phyloP scores from a whole-genome alignment of 2,329 filamentous ascomycete genomes.

The Fragosphaeria purpurea region DNA sequence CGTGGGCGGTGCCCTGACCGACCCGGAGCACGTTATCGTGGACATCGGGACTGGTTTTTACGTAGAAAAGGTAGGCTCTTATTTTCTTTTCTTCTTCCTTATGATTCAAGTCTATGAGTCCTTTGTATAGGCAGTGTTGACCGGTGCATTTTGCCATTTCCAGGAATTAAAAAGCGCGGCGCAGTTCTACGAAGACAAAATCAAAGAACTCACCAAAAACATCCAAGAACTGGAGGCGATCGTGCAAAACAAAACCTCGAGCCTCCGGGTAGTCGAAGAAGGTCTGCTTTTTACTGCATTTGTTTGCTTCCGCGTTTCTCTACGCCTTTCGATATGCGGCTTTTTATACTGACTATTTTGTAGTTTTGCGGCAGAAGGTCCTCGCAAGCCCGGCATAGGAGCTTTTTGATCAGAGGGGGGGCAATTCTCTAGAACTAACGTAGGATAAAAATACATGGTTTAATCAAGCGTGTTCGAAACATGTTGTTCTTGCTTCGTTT shows the following conservation, averaged over 20 bases:
- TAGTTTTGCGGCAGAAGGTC: slow-evolving; percentile 30
- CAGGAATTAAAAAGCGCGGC: slow-evolving; percentile 44
- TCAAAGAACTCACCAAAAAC: slow-evolving; percentile 41
- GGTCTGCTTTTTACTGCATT: slow-evolving; percentile 34
- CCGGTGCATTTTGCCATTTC: not conserved
- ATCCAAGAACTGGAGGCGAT: slow-evolving; percentile 48
- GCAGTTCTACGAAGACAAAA: slow-evolving; percentile 47
- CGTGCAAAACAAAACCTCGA: slow-evolving; percentile 65
- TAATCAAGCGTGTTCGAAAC: too few relatives aligned
- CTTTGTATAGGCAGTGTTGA: not conserved
- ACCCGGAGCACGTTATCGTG: slow-evolving; percentile 69
- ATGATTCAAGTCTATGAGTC: too few relatives aligned
- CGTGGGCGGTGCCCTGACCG: slow-evolving; percentile 70
- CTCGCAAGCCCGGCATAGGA: slow-evolving; percentile 13
- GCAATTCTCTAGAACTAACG: too few relatives aligned
- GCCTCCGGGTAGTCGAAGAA: slow-evolving; percentile 80
- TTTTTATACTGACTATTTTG: not conserved
- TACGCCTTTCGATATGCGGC: not conserved
- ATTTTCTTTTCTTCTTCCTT: not conserved
- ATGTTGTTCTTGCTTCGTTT: too few relatives aligned
- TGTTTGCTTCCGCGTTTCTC: not conserved
- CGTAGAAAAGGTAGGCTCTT: slow-evolving; percentile 65
- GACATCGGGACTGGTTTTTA: slow-evolving; percentile 93
- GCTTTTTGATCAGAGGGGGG: not conserved
- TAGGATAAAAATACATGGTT: too few relatives aligned